Evolutionary conservation across 2,329 filamentous ascomycete species (phyloP).

Genomic region (Hypomyces perniciosus): DNA sequence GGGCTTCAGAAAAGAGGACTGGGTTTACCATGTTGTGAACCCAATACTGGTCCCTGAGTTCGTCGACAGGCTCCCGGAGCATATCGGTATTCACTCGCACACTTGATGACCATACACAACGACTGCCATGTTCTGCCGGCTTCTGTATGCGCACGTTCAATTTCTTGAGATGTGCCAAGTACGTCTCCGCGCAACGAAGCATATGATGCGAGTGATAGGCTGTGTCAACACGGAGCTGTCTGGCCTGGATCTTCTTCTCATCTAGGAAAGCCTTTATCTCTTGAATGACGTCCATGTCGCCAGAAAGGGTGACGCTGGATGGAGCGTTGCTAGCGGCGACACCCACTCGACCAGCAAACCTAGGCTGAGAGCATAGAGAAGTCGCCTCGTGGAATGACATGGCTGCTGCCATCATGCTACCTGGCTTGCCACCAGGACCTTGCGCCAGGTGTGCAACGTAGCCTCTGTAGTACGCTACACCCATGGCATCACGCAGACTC

Average conservation of each 20-base stretch:
- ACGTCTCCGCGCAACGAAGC: conserved; percentile 5
- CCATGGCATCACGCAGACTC: conserved; percentile 17
- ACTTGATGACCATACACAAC: background rate
- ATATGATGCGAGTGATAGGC: conserved; percentile 28
- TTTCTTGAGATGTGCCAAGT: background rate
- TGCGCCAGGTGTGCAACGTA: background rate
- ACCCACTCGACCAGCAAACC: conserved; percentile 20
- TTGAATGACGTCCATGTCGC: conserved; percentile 21
- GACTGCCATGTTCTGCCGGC: background rate
- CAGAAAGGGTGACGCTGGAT: conserved; percentile 22
- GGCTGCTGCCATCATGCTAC: conserved; percentile 3
- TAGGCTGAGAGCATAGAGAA: background rate
- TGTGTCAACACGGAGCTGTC: conserved; percentile 21
- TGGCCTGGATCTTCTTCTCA: conserved; percentile 19
- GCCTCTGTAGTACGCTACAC: conserved; percentile 5
- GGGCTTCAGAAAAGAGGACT: background rate
- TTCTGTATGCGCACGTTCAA: background rate
- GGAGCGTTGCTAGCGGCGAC: conserved; percentile 30
- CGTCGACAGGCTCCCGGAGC: background rate
- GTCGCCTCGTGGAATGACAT: background rate
- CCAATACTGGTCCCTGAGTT: background rate
- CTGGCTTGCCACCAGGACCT: background rate
- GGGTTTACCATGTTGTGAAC: background rate
- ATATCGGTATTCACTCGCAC: background rate
- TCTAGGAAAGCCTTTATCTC: conserved; percentile 18